Conservation (phyloP, 2,329 filamentous ascomycete genomes). For the Davidsoniella australis region DNA sequence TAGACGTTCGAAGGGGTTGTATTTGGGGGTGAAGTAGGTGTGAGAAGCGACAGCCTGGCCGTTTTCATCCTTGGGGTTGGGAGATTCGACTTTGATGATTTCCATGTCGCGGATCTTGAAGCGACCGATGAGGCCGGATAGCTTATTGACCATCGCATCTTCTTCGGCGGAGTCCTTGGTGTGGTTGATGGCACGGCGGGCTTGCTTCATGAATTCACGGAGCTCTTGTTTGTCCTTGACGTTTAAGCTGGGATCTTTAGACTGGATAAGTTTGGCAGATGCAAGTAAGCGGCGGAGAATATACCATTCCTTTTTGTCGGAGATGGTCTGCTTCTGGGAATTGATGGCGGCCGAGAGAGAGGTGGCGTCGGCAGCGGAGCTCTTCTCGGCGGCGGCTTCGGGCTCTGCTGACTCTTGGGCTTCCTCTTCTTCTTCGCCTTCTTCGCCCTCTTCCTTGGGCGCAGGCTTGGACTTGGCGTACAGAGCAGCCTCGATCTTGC, state of each 20-base stretch:
- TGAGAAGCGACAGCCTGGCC: conserved; percentile 10
- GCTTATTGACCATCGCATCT: conserved; percentile 37
- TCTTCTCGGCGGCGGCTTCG: conserved; percentile 14
- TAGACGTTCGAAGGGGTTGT: conserved; percentile 10
- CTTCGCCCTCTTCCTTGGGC: conserved; percentile 15
- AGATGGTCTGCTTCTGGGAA: conserved; percentile 19
- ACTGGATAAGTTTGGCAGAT: conserved; percentile 41
- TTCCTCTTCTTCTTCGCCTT: conserved; percentile 17
- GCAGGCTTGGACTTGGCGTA: conserved; percentile 9
- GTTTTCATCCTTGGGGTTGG: not conserved
- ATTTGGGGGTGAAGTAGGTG: conserved; percentile 9
- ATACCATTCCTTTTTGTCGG: conserved; percentile 13
- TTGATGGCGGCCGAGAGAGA: conserved; percentile 17
- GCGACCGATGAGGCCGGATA: conserved; percentile 31
- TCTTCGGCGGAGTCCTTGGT: conserved; percentile 20
- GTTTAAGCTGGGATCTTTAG: conserved; percentile 29
- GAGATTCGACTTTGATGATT: conserved; percentile 10
- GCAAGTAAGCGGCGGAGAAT: conserved; percentile 33
- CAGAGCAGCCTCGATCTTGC: conserved; percentile 16
- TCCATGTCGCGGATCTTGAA: conserved; percentile 23
- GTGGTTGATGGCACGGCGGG: conserved; percentile 41
- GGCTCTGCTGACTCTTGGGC: conserved; percentile 21
- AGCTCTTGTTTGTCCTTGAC: conserved; percentile 62
- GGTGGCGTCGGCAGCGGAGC: conserved; percentile 17
- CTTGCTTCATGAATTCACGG: conserved; percentile 50